These are phyloP conservation scores for Heracleum sosnowskyi DNA, from an alignment of 129 eudicot genomes.

Conservation along the genomic window DNA sequence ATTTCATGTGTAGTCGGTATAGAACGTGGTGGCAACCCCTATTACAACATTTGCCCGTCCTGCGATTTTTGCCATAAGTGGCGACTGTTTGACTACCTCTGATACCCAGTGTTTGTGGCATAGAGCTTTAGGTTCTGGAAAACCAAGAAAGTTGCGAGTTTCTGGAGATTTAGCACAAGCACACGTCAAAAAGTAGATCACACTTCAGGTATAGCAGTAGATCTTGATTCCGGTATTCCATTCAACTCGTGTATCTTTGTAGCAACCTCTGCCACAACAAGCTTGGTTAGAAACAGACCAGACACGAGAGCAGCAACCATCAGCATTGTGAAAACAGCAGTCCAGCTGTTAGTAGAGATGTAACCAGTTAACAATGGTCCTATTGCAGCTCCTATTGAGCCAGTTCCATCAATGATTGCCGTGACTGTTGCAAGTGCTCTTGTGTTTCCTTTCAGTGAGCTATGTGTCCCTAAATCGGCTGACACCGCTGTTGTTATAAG, in stretches of 20 bases:
- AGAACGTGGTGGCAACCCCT: not conserved
- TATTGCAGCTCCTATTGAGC: constrained; percentile 85
- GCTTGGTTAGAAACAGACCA: constrained; percentile 71
- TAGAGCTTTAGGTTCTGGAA: not conserved
- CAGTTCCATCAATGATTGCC: constrained; percentile 89
- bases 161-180: not conserved
- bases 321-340: constrained; percentile 71
- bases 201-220: constrained; percentile 22
- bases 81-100: not conserved
- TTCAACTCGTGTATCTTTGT: constrained; percentile 40
- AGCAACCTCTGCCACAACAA: constrained; percentile 60
- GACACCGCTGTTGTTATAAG: constrained; percentile 93
- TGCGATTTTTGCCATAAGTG: not conserved
- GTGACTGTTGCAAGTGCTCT: constrained; percentile 89
- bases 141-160: not conserved
- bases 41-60: not conserved
- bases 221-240: constrained; percentile 14
- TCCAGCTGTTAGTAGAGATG: constrained; percentile 71
- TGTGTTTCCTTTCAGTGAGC: constrained; percentile 65
- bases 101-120: not conserved
- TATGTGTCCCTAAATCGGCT: constrained; percentile 85
- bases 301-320: constrained; percentile 67
- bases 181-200: constrained; percentile 15
- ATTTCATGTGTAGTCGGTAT: not conserved
- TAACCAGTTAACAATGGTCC: constrained; percentile 89